Evolutionary conservation across 2,329 filamentous ascomycete genomes (phyloP).

Genomic region (Diaporthe citri): DNA sequence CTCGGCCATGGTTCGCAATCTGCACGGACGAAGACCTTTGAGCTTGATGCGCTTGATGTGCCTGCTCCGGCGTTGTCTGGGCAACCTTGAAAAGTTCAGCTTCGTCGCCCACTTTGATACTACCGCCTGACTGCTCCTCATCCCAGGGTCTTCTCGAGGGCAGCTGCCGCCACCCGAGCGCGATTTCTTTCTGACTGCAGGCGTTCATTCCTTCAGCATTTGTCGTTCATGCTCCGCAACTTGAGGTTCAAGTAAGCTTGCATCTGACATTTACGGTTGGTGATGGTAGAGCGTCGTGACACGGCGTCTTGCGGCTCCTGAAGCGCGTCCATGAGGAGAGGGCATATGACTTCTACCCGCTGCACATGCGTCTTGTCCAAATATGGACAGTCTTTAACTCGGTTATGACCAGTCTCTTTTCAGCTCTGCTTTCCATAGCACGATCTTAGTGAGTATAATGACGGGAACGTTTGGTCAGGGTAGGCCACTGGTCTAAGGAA

Average conservation of each 20-base stretch:
- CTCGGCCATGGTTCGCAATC: constrained; percentile 15
- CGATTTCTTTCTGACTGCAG: constrained; percentile 16
- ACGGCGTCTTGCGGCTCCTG: neutral
- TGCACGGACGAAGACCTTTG: constrained; percentile 23
- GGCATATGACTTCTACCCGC: neutral
- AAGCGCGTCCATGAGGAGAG: constrained; percentile 17
- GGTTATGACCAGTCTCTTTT: constrained; percentile 6
- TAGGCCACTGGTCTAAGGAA: constrained; percentile 2
- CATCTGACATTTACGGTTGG: constrained; percentile 36
- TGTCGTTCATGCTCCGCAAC: constrained; percentile 35
- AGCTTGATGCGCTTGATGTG: constrained; percentile 31
- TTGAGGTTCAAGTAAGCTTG: constrained; percentile 40
- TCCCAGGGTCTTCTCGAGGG: neutral
- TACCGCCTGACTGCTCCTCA: constrained; percentile 33
- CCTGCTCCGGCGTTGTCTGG: constrained; percentile 34
- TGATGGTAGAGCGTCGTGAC: constrained; percentile 28
- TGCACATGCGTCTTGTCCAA: neutral
- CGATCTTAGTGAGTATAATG: constrained; percentile 31
- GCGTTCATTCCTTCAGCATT: constrained; percentile 21
- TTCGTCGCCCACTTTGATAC: constrained; percentile 20
- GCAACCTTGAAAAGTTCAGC: neutral
- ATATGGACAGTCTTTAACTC: constrained; percentile 4
- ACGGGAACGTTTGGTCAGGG: constrained; percentile 11
- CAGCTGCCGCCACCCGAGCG: constrained; percentile 6
- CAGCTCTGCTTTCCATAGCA: constrained; percentile 13